A percentile compares a stretch with the other conserved stretches of the same genome.
These are phyloP conservation scores for Peltaster fructicola DNA, from an alignment of 2,329 filamentous ascomycete species.

Conservation along the genomic window DNA sequence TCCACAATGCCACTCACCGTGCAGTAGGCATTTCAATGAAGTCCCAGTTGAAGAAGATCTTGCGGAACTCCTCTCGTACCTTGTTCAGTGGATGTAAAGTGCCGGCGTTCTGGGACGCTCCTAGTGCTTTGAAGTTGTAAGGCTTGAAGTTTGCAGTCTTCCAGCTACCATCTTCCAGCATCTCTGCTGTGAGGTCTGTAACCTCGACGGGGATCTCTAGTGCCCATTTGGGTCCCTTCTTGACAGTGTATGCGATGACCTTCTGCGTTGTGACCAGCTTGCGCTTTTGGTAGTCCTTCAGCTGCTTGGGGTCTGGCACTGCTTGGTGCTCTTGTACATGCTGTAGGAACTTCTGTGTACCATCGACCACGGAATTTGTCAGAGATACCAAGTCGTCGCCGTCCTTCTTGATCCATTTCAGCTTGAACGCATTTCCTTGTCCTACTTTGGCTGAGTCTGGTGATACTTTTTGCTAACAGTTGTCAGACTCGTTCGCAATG, in stretches of 20 bases:
- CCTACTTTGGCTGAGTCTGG: constrained; percentile 67
- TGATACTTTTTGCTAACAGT: constrained; percentile 40
- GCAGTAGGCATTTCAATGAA: constrained; percentile 97
- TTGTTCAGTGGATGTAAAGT: constrained; percentile 55
- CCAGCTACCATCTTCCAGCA: constrained; percentile 78
- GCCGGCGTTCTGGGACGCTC: constrained; percentile 40
- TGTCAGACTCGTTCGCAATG: not conserved
- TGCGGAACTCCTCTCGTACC: constrained; percentile 84
- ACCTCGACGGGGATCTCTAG: constrained; percentile 81
- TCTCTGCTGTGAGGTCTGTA: constrained; percentile 86
- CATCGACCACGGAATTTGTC: constrained; percentile 59
- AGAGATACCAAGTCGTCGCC: constrained; percentile 37
- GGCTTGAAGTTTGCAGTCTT: constrained; percentile 79
- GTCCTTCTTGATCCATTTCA: constrained; percentile 49
- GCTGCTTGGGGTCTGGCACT: constrained; percentile 53
- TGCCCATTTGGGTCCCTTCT: constrained; percentile 76
- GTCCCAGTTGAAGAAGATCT: constrained; percentile 98
- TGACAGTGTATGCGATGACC: constrained; percentile 65
- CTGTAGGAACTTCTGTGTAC: constrained; percentile 57
- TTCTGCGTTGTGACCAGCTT: constrained; percentile 77
- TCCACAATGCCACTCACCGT: constrained; percentile 40
- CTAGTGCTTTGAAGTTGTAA: constrained; percentile 56
- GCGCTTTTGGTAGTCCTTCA: constrained; percentile 76
- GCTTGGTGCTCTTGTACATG: constrained; percentile 53
- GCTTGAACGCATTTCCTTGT: constrained; percentile 84